These are phyloP conservation scores for Termitomyces sp. DNA, from an alignment of 768 basidiomycete genomes.

Conservation along the genomic window DNA sequence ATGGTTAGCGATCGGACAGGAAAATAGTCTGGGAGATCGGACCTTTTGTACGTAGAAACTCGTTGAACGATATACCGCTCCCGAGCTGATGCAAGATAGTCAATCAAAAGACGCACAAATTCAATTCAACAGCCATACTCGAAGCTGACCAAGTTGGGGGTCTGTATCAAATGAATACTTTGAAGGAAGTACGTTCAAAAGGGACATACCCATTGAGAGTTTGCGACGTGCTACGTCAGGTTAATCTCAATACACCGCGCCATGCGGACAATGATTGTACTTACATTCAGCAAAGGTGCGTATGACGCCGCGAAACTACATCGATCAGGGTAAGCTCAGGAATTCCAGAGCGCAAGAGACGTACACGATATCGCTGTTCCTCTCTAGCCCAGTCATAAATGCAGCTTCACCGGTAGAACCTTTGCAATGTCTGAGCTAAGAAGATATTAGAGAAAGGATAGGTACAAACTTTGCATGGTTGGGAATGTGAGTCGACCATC, in stretches of 20 bases:
- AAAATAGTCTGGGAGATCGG: constrained; percentile 1
- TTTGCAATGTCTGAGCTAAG: constrained; percentile 9
- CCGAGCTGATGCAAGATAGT: constrained; percentile 28
- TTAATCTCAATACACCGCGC: background rate
- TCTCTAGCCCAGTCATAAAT: constrained; percentile 58
- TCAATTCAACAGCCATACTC: constrained; percentile 32
- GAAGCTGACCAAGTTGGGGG: constrained; percentile 52
- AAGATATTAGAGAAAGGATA: background rate
- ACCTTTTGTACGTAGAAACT: constrained; percentile 58
- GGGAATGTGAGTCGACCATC: constrained; percentile 44
- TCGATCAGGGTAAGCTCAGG: background rate
- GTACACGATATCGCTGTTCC: constrained; percentile 31
- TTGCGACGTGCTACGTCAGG: constrained; percentile 33
- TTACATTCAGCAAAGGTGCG: constrained; percentile 44
- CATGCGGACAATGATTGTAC: background rate
- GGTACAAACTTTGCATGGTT: constrained; percentile 39
- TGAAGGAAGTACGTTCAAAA: background rate
- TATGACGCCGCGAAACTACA: constrained; percentile 42
- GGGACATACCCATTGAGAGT: constrained; percentile 44
- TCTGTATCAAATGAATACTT: constrained; percentile 18
- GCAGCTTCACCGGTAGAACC: constrained; percentile 50
- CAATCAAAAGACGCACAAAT: background rate
- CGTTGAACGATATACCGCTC: constrained; percentile 43
- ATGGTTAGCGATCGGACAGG: constrained; percentile 1
- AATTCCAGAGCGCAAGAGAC: background rate